A percentile compares a stretch with the other conserved stretches of the same genome.
phyloP scores from a whole-genome alignment of 169 alveolate species.

The Cyclospora cayetanensis region DNA sequence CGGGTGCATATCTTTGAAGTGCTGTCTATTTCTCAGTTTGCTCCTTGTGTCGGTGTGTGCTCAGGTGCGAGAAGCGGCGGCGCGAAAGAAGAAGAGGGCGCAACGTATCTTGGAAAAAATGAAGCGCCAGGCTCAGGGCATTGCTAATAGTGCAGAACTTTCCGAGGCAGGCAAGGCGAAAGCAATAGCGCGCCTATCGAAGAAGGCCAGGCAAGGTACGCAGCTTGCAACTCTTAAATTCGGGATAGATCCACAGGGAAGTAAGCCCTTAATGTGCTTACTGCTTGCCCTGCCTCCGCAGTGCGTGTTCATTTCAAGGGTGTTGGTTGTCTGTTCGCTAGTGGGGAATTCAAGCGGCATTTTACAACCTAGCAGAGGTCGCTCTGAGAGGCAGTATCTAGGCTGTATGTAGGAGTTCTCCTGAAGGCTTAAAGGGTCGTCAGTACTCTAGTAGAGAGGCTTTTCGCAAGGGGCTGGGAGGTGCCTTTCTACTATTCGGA shows the following conservation, averaged over 20 bases:
- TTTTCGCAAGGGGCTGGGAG: no score
- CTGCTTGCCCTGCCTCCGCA: neutral
- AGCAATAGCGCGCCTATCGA: slow-evolving; percentile 45
- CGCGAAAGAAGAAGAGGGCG: slow-evolving; percentile 54
- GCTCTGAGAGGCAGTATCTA: neutral
- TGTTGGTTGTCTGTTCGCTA: neutral
- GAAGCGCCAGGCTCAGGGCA: slow-evolving; percentile 20
- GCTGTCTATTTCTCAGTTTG: neutral
- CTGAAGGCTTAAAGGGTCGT: no score
- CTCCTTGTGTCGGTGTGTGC: neutral
- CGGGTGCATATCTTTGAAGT: no score
- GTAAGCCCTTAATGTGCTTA: neutral
- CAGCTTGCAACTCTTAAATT: neutral
- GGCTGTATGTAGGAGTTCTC: neutral
- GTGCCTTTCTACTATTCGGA: no score
- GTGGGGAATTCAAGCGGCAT: neutral
- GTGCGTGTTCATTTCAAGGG: neutral
- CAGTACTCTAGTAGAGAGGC: no score
- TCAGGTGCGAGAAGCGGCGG: slow-evolving; percentile 69
- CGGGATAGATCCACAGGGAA: neutral
- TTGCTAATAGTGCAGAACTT: slow-evolving; percentile 42
- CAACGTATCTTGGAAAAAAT: slow-evolving; percentile 54
- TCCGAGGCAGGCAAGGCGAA: slow-evolving; percentile 60
- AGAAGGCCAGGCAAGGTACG: slow-evolving; percentile 32
- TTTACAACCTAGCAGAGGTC: neutral